phyloP scores from a whole-genome alignment of 495 filamentous ascomycete species.

The Zalerion maritima region DNA sequence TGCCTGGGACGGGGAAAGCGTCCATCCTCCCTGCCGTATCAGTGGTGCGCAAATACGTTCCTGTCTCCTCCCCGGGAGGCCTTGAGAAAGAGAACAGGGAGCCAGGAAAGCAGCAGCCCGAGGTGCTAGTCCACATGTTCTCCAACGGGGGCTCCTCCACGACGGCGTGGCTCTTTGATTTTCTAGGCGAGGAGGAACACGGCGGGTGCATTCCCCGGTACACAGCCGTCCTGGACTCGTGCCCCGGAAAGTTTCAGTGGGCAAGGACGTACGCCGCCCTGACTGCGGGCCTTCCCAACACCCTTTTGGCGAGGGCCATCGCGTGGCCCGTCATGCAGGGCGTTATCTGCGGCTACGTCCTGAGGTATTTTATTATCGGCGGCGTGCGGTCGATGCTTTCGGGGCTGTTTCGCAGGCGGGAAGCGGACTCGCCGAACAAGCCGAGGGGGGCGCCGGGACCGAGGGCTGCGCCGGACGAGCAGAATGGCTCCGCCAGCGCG shows the following conservation, averaged over 20 bases:
- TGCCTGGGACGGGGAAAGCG: neutral
- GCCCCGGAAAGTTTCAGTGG: constrained; percentile 21
- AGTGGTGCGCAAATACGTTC: constrained; percentile 9
- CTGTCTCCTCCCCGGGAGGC: neutral
- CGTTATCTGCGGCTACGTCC: constrained; percentile 14
- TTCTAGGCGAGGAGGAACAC: neutral
- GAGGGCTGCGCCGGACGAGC: too few relatives aligned
- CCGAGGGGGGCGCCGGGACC: too few relatives aligned
- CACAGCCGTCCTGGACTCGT: constrained; percentile 24
- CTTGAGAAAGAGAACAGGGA: neutral
- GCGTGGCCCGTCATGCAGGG: constrained; percentile 17
- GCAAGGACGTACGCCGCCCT: constrained; percentile 12
- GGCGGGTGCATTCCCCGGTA: constrained; percentile 16
- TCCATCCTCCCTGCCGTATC: constrained; percentile 10
- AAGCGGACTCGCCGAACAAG: too few relatives aligned
- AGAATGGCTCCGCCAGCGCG: too few relatives aligned
- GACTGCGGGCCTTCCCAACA: constrained; percentile 9
- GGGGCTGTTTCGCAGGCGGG: too few relatives aligned
- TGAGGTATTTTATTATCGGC: constrained; percentile 14
- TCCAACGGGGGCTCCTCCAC: constrained; percentile 29
- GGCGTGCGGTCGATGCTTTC: too few relatives aligned
- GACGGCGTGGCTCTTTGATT: constrained; percentile 2
- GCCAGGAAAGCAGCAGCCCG: constrained; percentile 9
- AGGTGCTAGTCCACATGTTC: constrained; percentile 27
- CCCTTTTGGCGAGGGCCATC: constrained; percentile 6